A percentile compares a stretch with the other conserved stretches of the same genome.
phyloP scores from a whole-genome alignment of 2,329 filamentous ascomycete species.

The Sclerotinia trifoliorum region DNA sequence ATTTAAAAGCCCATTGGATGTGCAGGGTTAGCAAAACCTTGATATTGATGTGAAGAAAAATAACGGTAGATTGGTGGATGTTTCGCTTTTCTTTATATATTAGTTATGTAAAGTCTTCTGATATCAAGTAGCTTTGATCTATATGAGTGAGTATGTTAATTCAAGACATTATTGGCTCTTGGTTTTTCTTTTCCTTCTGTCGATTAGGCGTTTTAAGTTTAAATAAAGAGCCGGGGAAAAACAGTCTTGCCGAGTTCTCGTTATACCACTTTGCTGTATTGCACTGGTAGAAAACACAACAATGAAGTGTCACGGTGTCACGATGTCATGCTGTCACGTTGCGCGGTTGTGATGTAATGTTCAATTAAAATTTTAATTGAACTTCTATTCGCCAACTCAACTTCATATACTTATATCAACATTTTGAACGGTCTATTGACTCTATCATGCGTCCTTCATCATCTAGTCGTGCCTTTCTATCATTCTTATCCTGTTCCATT shows the following conservation, averaged over 20 bases:
- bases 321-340: background rate
- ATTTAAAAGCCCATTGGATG: background rate
- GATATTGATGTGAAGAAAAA: background rate
- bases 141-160: background rate
- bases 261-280: background rate
- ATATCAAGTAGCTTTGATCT: background rate
- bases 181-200: background rate
- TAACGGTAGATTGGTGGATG: background rate
- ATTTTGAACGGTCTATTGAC: too few relatives aligned
- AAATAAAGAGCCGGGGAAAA: too few relatives aligned
- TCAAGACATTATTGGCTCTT: background rate
- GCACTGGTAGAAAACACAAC: background rate
- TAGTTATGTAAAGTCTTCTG: background rate
- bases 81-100: background rate
- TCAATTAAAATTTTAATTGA: too few relatives aligned
- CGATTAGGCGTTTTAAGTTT: background rate
- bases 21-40: background rate
- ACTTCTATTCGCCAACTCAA: too few relatives aligned
- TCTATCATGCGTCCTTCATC: background rate
- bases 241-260: background rate
- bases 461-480: background rate
- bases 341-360: too few relatives aligned
- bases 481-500: background rate
- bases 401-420: background rate
- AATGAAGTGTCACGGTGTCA: background rate